These are phyloP conservation scores for Colletotrichum euphorbiae DNA, from an alignment of 2,329 filamentous ascomycete genomes.

Conservation along the genomic window DNA sequence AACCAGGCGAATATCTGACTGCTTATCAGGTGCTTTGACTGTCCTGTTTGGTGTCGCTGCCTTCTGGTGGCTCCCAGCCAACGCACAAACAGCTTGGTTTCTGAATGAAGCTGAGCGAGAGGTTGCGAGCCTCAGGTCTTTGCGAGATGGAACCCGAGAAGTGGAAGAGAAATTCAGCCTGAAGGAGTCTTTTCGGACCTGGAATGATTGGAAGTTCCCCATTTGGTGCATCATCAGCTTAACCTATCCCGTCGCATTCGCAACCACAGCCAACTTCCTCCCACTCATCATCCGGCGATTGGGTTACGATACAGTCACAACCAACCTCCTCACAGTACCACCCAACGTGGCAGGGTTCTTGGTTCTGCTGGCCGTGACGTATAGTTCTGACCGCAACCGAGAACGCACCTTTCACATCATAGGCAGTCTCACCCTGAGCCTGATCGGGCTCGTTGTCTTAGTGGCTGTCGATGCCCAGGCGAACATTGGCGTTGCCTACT, in stretches of 20 bases:
- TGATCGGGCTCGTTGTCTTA: conserved; percentile 61
- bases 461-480: conserved; percentile 47
- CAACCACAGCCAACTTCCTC: conserved; percentile 56
- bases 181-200: conserved; percentile 55
- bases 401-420: conserved; percentile 62
- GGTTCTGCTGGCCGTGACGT: conserved; percentile 56
- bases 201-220: conserved; percentile 52
- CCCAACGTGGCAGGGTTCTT: conserved; percentile 58
- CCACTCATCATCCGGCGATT: conserved; percentile 59
- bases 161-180: conserved; percentile 52
- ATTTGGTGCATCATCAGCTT: conserved; percentile 59
- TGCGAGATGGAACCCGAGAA: conserved; percentile 57
- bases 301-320: conserved; percentile 57
- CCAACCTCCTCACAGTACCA: conserved; percentile 50
- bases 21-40: not conserved
- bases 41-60: conserved; percentile 6
- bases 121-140: conserved; percentile 53
- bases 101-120: conserved; percentile 59
- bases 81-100: conserved; percentile 59
- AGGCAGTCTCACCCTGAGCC: conserved; percentile 43
- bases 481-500: conserved; percentile 59
- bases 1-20: not conserved
- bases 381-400: conserved; percentile 56
- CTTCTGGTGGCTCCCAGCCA: conserved; percentile 43
- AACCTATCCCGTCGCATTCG: conserved; percentile 61